Evolutionary conservation across 768 basidiomycete genomes (phyloP), one percentile per base, ranked within the genome.

Genomic region (Cystofilobasidium ferigula): DNA sequence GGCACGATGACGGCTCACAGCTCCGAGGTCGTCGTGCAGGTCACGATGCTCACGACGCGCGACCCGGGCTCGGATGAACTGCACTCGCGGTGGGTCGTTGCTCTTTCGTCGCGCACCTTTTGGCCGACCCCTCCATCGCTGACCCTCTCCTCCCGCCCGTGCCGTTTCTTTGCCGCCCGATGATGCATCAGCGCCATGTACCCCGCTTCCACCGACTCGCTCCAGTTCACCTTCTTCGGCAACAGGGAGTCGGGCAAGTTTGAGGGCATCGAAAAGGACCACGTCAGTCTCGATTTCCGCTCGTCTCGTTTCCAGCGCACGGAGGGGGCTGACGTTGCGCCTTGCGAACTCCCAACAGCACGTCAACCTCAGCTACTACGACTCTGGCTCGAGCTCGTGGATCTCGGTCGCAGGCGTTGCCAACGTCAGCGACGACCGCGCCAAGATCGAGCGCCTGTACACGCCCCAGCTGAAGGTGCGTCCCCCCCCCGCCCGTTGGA

Each of bases 311-410:
- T n/a, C 18, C 57, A 14, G 20, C 26, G 18, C 16, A 16, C 8
- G n/a, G n/a, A n/a, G n/a, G n/a, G n/a, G n/a, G n/a, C 35, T 22
- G 6, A 9, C 20, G 5, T 43, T 13, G 42, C 42, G 10, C 14
- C 5, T 18, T 43, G 14, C 26, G 7, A 26, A 22, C 54, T 26
- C 20, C 26, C 30, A 9, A 12, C 47, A 67, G 59, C 65, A 67
- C 60, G 60, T 62, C 65, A 67, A 67, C 65, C 60, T 67, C 36
- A 57, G 53, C n/a, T 67, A 61, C 60, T 67, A 60, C 42, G 53
- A 67, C 28, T 14, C 60, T 6, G 38, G 26, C 14, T 36, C 47
- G 26, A 54, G 48, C 18, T 62, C 65, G n/a, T 67, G 65, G 65
- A 40, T 67, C 30, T 67, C 65, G n/a, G 48, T 67, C 53, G 65